These are phyloP conservation scores for Pyricularia pennisetigena DNA, from an alignment of 2,329 filamentous ascomycete genomes.

Conservation along the genomic window DNA sequence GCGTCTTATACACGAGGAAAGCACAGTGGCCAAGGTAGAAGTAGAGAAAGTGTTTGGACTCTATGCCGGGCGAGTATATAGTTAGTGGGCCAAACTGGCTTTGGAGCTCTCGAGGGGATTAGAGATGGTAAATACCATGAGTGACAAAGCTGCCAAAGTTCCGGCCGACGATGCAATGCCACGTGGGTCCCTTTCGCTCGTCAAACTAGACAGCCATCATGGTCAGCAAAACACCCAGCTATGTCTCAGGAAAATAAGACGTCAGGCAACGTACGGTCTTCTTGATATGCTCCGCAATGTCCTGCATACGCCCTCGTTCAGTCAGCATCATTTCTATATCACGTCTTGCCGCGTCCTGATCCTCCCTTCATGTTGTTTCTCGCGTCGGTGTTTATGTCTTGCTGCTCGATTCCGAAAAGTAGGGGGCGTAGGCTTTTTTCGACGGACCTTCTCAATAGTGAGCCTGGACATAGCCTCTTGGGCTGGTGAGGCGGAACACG, in stretches of 20 bases:
- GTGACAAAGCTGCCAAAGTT: constrained; percentile 99
- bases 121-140: constrained; percentile 55
- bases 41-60: constrained; percentile 99
- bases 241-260: not conserved
- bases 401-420: not conserved
- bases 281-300: constrained; percentile 95
- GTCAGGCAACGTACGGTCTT: constrained; percentile 54
- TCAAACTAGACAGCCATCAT: constrained; percentile 61
- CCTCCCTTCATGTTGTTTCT: not conserved
- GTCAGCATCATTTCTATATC: not conserved
- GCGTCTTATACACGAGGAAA: constrained; percentile 97
- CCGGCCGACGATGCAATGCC: constrained; percentile 97
- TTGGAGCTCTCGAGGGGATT: not conserved
- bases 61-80: constrained; percentile 32
- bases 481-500: constrained; percentile 25
- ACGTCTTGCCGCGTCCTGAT: not conserved
- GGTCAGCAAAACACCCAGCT: not conserved
- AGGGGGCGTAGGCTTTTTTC: not conserved
- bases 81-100: not conserved
- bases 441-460: constrained; percentile 48
- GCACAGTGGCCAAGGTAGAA: constrained; percentile 99
- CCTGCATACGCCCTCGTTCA: constrained; percentile 36
- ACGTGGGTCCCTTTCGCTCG: constrained; percentile 91
- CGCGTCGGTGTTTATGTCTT: not conserved
- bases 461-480: constrained; percentile 55